phyloP scores from a whole-genome alignment of 768 basidiomycete genomes.

The Chiua virens region DNA sequence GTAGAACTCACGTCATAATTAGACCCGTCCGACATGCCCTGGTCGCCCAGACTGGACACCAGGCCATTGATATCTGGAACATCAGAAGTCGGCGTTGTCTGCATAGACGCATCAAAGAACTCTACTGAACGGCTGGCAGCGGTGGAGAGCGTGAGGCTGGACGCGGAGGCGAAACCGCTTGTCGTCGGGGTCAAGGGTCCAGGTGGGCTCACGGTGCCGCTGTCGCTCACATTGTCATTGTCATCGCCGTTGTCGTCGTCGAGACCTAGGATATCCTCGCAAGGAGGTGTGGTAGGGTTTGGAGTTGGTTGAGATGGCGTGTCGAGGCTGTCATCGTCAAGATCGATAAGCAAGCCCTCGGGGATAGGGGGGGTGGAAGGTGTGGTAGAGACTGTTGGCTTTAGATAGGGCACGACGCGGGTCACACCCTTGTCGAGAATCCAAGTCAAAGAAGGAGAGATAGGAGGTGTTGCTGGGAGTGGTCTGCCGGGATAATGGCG shows the following conservation, averaged over 20 bases:
- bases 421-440: slow-evolving; percentile 30
- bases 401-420: slow-evolving; percentile 13
- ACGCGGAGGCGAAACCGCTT: slow-evolving; percentile 26
- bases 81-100: slow-evolving; percentile 31
- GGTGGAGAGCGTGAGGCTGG: slow-evolving; percentile 28
- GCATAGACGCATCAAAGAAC: slow-evolving; percentile 27
- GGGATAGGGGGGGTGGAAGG: slow-evolving; percentile 38
- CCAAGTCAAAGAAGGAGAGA: slow-evolving; percentile 35
- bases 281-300: slow-evolving; percentile 15
- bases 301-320: slow-evolving; percentile 6
- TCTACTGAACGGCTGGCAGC: slow-evolving; percentile 24
- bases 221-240: slow-evolving; percentile 28
- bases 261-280: slow-evolving; percentile 25
- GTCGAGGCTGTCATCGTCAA: slow-evolving; percentile 43
- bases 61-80: slow-evolving; percentile 66
- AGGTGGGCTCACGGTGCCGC: slow-evolving; percentile 32
- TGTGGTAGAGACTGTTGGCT: slow-evolving; percentile 15
- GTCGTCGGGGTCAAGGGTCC: slow-evolving; percentile 33
- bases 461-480: slow-evolving; percentile 32
- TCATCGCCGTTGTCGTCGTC: slow-evolving; percentile 19
- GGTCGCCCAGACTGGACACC: slow-evolving; percentile 53
- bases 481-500: slow-evolving; percentile 34
- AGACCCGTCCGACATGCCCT: slow-evolving; percentile 42
- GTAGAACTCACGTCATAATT: slow-evolving; percentile 64
- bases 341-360: slow-evolving; percentile 57